Percentiles rank a stretch among this genome's conserved stretches.
Evolutionary conservation across 305 asterid species (phyloP).

Genomic region (Plantago coronopus): DNA sequence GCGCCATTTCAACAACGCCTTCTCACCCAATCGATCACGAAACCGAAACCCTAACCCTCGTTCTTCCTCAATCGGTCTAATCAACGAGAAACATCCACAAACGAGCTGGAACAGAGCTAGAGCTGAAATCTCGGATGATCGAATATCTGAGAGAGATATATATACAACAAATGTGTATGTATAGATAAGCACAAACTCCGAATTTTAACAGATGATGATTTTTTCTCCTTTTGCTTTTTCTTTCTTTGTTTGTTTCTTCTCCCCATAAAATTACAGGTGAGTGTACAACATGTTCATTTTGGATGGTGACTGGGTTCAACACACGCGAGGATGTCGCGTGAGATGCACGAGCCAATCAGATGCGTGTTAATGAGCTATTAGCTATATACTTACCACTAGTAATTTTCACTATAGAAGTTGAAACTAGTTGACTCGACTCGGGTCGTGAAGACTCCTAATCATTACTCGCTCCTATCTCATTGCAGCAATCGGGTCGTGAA

Average conservation of each 20-base stretch:
- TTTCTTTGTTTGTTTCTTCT: not conserved
- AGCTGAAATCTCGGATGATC: not conserved
- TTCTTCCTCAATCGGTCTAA: not conserved
- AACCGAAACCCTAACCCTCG: slow-evolving; percentile 28
- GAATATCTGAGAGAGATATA: not conserved
- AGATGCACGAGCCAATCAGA: not conserved
- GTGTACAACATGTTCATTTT: not conserved
- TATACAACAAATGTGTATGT: not conserved
- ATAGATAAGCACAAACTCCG: not conserved
- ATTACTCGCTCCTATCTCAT: no score
- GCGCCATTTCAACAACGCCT: slow-evolving; percentile 56
- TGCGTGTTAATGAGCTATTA: not conserved
- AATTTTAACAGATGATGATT: no score
- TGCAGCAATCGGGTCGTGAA: no score
- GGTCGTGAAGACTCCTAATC: no score
- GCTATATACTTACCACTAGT: no score
- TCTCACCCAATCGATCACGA: slow-evolving; percentile 14
- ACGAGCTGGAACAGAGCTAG: not conserved
- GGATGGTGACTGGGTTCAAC: not conserved
- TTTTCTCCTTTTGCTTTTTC: not conserved
- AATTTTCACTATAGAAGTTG: no score
- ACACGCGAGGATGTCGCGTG: not conserved
- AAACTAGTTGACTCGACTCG: no score
- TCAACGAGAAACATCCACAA: no score
- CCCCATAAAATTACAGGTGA: not conserved